Base-by-base conservation (phyloP, 1,139 yeast species). In the Pichia sp. region DNA sequence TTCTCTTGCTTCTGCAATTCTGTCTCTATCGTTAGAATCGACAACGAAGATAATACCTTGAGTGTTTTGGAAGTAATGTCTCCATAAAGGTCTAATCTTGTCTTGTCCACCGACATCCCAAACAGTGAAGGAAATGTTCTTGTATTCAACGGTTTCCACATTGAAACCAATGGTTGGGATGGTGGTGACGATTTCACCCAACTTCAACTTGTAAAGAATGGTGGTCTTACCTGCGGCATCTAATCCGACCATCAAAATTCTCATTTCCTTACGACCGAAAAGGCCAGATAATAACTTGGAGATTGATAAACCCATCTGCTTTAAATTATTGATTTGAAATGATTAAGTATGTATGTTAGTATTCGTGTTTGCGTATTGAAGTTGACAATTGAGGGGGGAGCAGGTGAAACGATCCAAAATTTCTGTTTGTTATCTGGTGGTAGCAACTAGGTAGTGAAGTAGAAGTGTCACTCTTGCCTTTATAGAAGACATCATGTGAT, bases 31-130 rank as follows among this genome's bases (percentile, higher is more conserved):
- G 69, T 84, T 85, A 49, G 93, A 80, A 67, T 85, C 95, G 52
- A 85, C 94, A 48, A 85, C 94, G 63, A 84, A 85, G 62, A 85
- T 85, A 60, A 85, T 83, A 69, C 94, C 94, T 66, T 85, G 94
- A 45, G 94, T 83, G 75, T 84, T 84, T 67, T 84, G 93, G 81
- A 77, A 83, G 68, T 84, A 85, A 67, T 85, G 91, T 77, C 94
- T 81, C 95, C 95, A 85, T 65, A 85, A 72, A 42, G 94, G 94
- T 71, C 94, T 82, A 61, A 85, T 84, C 72, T 85, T 85, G 66
- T 83, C 94, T 72, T 85, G 94, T 77, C 94, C 94, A 80, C 94
- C 94, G 58, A 85, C 94, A 75, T 85, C 94, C 95, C 95, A 85
- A 50, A 85, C 94, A 48, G 94, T 85, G 72, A 85, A 85, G 32